Percentiles rank a stretch among this genome's conserved stretches.
Conservation (phyloP, 331 rosid genomes). For the Ulmus americana region DNA sequence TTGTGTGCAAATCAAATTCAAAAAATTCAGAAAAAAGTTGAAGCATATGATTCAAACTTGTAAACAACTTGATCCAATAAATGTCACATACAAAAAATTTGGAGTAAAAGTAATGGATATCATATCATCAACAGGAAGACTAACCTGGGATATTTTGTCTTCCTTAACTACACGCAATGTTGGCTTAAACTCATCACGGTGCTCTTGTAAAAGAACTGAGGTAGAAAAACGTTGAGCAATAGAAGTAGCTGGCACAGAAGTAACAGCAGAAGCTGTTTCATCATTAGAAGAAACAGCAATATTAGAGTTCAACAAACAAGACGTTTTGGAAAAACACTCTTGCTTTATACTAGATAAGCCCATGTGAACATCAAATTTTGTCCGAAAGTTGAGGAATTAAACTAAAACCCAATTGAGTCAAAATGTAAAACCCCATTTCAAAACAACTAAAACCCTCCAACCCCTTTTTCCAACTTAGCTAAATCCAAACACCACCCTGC, state of each 20-base stretch:
- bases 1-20: background rate
- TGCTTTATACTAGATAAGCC: background rate
- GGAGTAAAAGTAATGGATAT: background rate
- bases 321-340: background rate
- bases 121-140: slow-evolving; percentile 2
- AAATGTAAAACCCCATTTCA: background rate
- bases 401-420: background rate
- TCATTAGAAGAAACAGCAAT: slow-evolving; percentile 39
- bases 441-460: background rate
- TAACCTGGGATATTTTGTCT: slow-evolving; percentile 58
- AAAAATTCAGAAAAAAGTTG: slow-evolving; percentile 2
- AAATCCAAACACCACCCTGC: background rate
- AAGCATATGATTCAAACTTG: background rate
- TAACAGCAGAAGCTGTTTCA: slow-evolving; percentile 39
- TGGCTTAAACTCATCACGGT: slow-evolving; percentile 54
- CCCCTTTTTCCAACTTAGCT: background rate
- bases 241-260: slow-evolving; percentile 37
- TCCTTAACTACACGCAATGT: slow-evolving; percentile 42
- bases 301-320: slow-evolving; percentile 13
- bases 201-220: slow-evolving; percentile 69
- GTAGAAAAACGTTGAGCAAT: slow-evolving; percentile 48
- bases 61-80: too few species aligned
- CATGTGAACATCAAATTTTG: background rate
- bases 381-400: background rate
- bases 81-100: background rate